Evolutionary conservation across 108 stramenopile genomes (phyloP).

Genomic region (Heterococcus sp.): DNA sequence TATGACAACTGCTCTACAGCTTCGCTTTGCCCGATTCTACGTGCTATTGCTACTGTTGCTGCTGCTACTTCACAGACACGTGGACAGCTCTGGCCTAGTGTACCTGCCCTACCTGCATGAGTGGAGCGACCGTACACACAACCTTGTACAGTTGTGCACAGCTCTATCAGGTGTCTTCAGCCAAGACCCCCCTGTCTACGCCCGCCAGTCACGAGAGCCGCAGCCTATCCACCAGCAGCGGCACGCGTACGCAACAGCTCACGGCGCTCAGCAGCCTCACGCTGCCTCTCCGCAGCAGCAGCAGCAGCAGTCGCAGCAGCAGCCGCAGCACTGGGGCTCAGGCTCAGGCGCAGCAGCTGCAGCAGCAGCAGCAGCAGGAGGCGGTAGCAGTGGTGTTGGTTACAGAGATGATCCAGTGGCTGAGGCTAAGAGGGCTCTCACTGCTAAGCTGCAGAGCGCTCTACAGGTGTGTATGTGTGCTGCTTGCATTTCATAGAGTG

Average conservation of each 20-base stretch:
- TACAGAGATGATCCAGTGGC: background rate
- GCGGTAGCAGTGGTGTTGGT: too few relatives aligned
- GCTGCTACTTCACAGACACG: constrained; percentile 38
- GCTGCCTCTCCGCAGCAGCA: too few relatives aligned
- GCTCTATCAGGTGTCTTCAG: constrained; percentile 83
- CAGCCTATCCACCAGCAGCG: too few relatives aligned
- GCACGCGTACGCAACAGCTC: too few relatives aligned
- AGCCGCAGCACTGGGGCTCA: too few relatives aligned
- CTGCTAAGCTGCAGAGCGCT: background rate
- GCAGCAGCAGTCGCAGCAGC: too few relatives aligned
- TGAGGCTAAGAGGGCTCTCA: background rate
- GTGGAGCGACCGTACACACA: constrained; percentile 71
- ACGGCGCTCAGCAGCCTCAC: too few relatives aligned
- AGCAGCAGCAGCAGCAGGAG: too few relatives aligned
- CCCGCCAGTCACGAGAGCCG: constrained; percentile 22
- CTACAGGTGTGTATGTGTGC: background rate
- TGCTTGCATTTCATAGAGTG: too few relatives aligned
- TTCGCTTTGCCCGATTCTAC: background rate
- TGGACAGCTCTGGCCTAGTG: constrained; percentile 71
- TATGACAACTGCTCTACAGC: too few relatives aligned
- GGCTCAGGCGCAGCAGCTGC: too few relatives aligned
- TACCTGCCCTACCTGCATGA: constrained; percentile 89
- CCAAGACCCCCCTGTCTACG: constrained; percentile 86
- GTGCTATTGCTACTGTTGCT: too few relatives aligned
- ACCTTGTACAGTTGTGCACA: constrained; percentile 71